A percentile compares a stretch with the other conserved stretches of the same genome.
phyloP scores from a whole-genome alignment of 345 rosid species.

The Arabidopsis suecica region DNA sequence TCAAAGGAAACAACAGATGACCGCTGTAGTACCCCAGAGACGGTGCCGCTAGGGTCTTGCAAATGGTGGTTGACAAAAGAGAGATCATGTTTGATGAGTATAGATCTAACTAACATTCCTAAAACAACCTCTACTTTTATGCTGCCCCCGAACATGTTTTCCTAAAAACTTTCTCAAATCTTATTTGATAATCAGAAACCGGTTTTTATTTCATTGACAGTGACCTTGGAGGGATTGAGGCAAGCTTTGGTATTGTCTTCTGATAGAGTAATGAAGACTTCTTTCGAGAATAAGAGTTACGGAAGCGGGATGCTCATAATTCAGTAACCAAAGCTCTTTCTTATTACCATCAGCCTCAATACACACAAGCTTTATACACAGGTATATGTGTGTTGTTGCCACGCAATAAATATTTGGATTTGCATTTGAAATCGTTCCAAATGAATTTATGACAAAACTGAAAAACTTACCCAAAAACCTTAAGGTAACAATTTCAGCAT shows the following conservation, averaged over 20 bases:
- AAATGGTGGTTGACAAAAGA: too few species aligned
- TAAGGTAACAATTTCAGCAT: constrained; percentile 32
- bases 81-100: too few species aligned
- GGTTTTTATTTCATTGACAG: not conserved
- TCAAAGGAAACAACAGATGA: too few species aligned
- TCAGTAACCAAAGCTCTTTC: constrained; percentile 9
- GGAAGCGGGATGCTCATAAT: not conserved
- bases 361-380: constrained; percentile 23
- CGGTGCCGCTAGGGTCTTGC: too few species aligned
- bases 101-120: too few species aligned
- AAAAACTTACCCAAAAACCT: constrained; percentile 21
- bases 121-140: too few species aligned
- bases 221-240: not conserved
- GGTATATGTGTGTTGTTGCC: constrained; percentile 29
- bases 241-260: not conserved
- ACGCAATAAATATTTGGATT: constrained; percentile 7
- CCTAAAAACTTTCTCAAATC: not conserved
- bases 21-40: too few species aligned
- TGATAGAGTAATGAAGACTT: not conserved
- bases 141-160: not conserved
- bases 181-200: not conserved
- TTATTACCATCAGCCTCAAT: constrained; percentile 35
- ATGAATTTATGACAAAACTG: constrained; percentile 30
- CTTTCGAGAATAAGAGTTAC: not conserved
- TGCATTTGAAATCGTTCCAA: constrained; percentile 40